Evolutionary conservation across 805 yeast genomes (phyloP).

Genomic region (Metschnikowia shivogae): DNA sequence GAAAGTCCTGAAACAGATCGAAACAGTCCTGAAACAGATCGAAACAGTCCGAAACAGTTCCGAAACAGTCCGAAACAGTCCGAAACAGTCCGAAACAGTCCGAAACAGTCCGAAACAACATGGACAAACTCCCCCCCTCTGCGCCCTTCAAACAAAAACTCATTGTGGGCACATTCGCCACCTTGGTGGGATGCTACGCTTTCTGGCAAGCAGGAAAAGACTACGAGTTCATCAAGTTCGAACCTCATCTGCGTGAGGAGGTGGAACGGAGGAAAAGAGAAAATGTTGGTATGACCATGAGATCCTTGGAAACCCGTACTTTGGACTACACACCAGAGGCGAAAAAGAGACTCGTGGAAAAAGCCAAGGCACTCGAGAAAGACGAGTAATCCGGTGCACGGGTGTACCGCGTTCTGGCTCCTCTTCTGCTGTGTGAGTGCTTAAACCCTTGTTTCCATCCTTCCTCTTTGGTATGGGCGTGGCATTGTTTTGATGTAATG

Average conservation of each 20-base stretch:
- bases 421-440: no score
- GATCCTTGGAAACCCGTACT: slow-evolving; percentile 31
- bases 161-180: slow-evolving; percentile 36
- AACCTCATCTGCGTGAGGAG: slow-evolving; percentile 38
- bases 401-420: no score
- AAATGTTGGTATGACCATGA: slow-evolving; percentile 26
- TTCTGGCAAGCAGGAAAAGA: slow-evolving; percentile 35
- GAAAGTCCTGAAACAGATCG: no score
- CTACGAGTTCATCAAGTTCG: slow-evolving; percentile 36
- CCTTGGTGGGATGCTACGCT: slow-evolving; percentile 31
- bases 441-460: no score
- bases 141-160: slow-evolving; percentile 34
- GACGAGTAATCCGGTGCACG: background rate
- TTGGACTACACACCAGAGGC: slow-evolving; percentile 44
- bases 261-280: slow-evolving; percentile 34
- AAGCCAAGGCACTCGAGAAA: slow-evolving; percentile 5
- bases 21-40: no score
- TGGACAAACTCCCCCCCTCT: slow-evolving; percentile 24
- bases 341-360: slow-evolving; percentile 26
- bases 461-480: no score
- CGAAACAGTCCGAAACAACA: background rate
- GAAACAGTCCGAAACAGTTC: background rate
- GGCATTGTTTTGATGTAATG: no score
- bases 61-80: background rate
- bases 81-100: background rate